These are phyloP conservation scores for Venturia oleaginea DNA, from an alignment of 2,329 filamentous ascomycete species.

Conservation along the genomic window DNA sequence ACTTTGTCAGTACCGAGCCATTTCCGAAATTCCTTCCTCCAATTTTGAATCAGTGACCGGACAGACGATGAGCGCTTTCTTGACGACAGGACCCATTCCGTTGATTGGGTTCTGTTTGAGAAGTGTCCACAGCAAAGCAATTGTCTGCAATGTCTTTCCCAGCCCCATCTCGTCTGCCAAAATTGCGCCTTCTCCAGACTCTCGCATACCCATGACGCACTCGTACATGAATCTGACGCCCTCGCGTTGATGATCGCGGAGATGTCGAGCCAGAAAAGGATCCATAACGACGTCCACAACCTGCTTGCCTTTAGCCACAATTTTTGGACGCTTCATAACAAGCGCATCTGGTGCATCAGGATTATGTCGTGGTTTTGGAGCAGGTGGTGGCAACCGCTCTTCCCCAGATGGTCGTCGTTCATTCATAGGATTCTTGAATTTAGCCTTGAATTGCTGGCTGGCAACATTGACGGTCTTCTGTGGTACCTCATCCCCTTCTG, in stretches of 20 bases:
- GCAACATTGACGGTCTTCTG: conserved; percentile 31
- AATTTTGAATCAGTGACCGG: conserved; percentile 66
- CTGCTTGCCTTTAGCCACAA: conserved; percentile 50
- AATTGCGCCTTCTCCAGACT: conserved; percentile 59
- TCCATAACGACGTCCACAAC: conserved; percentile 67
- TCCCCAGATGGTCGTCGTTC: conserved; percentile 29
- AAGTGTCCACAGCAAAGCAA: conserved; percentile 61
- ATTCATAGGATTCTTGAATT: conserved; percentile 56
- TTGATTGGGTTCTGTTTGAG: conserved; percentile 62
- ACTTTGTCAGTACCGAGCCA: conserved; percentile 64
- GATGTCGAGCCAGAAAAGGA: conserved; percentile 51
- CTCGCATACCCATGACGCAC: conserved; percentile 66
- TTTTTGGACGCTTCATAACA: conserved; percentile 55
- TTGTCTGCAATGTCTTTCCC: conserved; percentile 66
- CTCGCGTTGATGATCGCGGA: conserved; percentile 60
- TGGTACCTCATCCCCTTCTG: conserved; percentile 19
- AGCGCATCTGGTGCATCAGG: conserved; percentile 50
- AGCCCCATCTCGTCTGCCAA: conserved; percentile 69
- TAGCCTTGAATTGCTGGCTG: conserved; percentile 30
- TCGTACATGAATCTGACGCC: conserved; percentile 66
- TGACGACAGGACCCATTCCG: conserved; percentile 50
- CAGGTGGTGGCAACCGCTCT: conserved; percentile 33
- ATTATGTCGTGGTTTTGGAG: conserved; percentile 56
- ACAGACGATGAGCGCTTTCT: conserved; percentile 64
- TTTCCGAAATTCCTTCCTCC: conserved; percentile 63